phyloP scores from a whole-genome alignment of 2,329 filamentous ascomycete species.

The Cadophora malorum region DNA sequence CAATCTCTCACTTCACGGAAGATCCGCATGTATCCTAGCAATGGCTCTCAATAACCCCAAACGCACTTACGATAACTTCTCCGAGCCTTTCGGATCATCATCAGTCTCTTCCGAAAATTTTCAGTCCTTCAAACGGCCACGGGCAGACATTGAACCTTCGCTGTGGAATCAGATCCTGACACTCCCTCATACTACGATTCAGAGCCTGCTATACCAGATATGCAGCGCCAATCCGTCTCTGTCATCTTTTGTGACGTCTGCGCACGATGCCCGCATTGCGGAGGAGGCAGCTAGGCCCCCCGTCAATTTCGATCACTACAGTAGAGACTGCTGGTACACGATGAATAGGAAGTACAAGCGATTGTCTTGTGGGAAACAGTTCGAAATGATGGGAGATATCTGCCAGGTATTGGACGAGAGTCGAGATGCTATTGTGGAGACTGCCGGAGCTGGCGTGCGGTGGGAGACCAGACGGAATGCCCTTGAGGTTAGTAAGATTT shows the following conservation, averaged over 20 bases:
- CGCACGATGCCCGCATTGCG: conserved; percentile 21
- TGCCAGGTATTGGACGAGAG: conserved; percentile 16
- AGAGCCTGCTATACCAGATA: conserved; percentile 24
- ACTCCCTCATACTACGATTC: conserved; percentile 19
- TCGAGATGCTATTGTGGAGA: conserved; percentile 25
- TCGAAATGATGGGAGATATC: conserved; percentile 24
- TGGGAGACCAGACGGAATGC: conserved; percentile 31
- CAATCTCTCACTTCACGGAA: background rate
- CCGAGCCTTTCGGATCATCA: background rate
- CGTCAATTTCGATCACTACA: conserved; percentile 29
- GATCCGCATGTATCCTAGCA: conserved; percentile 13
- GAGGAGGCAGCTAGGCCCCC: conserved; percentile 23
- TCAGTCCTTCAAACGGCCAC: conserved; percentile 14
- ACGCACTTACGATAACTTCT: conserved; percentile 18
- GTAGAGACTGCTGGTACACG: conserved; percentile 26
- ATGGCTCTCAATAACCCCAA: conserved; percentile 24
- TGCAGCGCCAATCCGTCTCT: conserved; percentile 23
- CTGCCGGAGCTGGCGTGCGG: conserved; percentile 24
- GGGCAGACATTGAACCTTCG: conserved; percentile 2
- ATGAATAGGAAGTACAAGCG: conserved; percentile 26
- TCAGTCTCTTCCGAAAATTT: conserved; percentile 5
- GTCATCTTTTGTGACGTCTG: conserved; percentile 12
- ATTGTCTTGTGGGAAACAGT: conserved; percentile 24
- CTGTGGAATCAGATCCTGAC: conserved; percentile 23
- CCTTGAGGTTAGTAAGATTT: conserved; percentile 20